phyloP scores from a whole-genome alignment of 768 basidiomycete species.

The Tulasnella sp. region DNA sequence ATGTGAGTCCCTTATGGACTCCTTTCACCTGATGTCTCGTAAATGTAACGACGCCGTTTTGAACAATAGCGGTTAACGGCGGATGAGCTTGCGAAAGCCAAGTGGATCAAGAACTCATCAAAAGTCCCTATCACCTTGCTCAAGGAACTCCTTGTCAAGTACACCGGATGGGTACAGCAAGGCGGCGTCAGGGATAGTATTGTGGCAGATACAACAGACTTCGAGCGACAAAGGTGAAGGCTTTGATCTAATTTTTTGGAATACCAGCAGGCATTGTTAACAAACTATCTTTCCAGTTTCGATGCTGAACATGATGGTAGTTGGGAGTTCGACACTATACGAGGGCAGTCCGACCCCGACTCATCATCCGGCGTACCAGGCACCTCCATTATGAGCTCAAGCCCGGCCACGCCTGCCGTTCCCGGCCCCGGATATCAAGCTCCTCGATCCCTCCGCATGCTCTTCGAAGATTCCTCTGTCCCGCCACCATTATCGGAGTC shows the following conservation, averaged over 20 bases:
- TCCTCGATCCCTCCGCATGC: constrained; percentile 64
- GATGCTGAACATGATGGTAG: constrained; percentile 4
- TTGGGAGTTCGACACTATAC: constrained; percentile 73
- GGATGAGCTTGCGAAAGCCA: constrained; percentile 71
- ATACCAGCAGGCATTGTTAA: no score
- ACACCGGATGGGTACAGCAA: constrained; percentile 57
- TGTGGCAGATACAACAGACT: constrained; percentile 22
- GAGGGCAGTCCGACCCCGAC: constrained; percentile 30
- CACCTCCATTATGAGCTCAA: constrained; percentile 5
- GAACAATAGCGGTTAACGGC: constrained; percentile 66
- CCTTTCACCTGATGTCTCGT: background rate
- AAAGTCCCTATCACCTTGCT: constrained; percentile 59
- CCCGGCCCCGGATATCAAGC: constrained; percentile 28
- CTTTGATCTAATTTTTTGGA: no score
- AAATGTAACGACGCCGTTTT: background rate
- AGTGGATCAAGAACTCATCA: constrained; percentile 75
- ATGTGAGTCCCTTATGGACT: constrained; percentile 39
- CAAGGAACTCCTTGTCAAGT: constrained; percentile 69
- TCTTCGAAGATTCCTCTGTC: constrained; percentile 48
- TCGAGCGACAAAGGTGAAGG: background rate
- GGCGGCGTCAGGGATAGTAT: constrained; percentile 72
- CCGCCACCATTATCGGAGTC: constrained; percentile 13
- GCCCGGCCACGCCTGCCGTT: background rate
- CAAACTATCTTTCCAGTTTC: background rate
- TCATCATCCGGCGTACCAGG: background rate